phyloP scores from a whole-genome alignment of 2,329 filamentous ascomycete genomes.

The Colletotrichum sansevieriae region DNA sequence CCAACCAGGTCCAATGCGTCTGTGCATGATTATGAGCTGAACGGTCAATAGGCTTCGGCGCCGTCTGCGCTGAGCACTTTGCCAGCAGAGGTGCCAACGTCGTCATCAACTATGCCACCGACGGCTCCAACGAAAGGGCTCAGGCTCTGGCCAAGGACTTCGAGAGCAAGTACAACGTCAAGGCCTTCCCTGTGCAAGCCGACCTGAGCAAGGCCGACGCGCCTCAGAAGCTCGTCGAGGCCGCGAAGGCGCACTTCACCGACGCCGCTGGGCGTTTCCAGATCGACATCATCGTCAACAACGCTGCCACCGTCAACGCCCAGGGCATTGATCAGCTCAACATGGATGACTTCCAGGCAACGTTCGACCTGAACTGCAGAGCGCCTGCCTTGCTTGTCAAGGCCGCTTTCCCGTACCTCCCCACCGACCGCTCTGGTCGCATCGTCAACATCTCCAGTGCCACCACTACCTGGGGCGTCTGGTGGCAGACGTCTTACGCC shows the following conservation, averaged over 20 bases:
- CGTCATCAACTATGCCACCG: constrained; percentile 77
- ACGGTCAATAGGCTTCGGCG: constrained; percentile 74
- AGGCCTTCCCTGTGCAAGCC: constrained; percentile 74
- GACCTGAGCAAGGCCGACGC: constrained; percentile 75
- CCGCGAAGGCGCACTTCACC: constrained; percentile 70
- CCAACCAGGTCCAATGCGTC: constrained; percentile 20
- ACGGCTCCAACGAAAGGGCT: constrained; percentile 48
- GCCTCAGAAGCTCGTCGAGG: constrained; percentile 69
- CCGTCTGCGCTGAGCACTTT: constrained; percentile 73
- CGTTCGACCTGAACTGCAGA: constrained; percentile 85
- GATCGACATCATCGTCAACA: constrained; percentile 89
- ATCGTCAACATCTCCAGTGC: constrained; percentile 68
- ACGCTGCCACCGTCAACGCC: constrained; percentile 76
- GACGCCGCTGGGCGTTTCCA: constrained; percentile 65
- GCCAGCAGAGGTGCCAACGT: constrained; percentile 78
- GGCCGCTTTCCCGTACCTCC: constrained; percentile 78
- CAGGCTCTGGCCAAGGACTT: constrained; percentile 63
- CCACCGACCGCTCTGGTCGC: constrained; percentile 71
- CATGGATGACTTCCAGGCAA: constrained; percentile 73
- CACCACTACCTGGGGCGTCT: constrained; percentile 44
- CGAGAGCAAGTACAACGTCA: constrained; percentile 62
- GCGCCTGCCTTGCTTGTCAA: constrained; percentile 84
- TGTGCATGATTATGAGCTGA: constrained; percentile 16
- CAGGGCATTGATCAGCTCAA: constrained; percentile 67
- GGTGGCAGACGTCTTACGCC: constrained; percentile 56